Evolutionary conservation across 306 rosid species (phyloP).

Genomic region (Cucumis cinereus): DNA sequence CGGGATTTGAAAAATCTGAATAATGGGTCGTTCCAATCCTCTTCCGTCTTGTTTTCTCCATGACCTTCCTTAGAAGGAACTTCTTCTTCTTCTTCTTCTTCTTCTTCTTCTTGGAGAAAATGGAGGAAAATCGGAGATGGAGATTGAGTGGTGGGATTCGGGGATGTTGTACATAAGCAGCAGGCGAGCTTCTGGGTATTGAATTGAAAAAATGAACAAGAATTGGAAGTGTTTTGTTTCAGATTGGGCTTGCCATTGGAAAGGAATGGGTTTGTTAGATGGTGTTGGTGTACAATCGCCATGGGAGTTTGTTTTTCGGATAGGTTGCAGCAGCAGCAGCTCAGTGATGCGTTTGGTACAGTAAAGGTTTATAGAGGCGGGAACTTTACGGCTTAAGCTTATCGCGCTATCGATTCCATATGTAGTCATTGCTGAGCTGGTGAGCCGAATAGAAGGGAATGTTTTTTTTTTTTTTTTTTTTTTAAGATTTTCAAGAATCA

Average conservation of each 20-base stretch:
- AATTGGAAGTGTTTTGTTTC: conserved; percentile 8
- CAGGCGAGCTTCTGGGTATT: conserved; percentile 25
- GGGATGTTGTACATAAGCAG: conserved; percentile 25
- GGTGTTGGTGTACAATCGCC: conserved; percentile 22
- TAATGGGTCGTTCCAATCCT: conserved; percentile 38
- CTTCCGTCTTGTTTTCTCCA: conserved; percentile 10
- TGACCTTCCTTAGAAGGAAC: not conserved
- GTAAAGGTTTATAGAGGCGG: too few species aligned
- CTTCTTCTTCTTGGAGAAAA: conserved; percentile 19
- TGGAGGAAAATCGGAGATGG: conserved; percentile 39
- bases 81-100: not conserved
- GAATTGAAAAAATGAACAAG: conserved; percentile 4
- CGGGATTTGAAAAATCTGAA: conserved; percentile 49
- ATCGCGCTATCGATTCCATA: not conserved
- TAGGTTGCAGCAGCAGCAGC: too few species aligned
- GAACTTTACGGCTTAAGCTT: too few species aligned
- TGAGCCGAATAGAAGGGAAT: too few species aligned
- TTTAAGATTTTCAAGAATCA: too few species aligned
- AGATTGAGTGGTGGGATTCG: conserved; percentile 13
- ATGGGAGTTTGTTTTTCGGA: conserved; percentile 7
- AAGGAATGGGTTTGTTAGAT: conserved; percentile 15
- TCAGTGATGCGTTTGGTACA: too few species aligned
- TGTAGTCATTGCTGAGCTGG: not conserved
- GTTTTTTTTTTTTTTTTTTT: too few species aligned
- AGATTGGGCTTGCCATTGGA: conserved; percentile 8